Percentiles rank a stretch among this genome's conserved stretches.
Conservation (phyloP, 1,284 basidiomycete genomes). For the Cryptococcus deneoformans region DNA sequence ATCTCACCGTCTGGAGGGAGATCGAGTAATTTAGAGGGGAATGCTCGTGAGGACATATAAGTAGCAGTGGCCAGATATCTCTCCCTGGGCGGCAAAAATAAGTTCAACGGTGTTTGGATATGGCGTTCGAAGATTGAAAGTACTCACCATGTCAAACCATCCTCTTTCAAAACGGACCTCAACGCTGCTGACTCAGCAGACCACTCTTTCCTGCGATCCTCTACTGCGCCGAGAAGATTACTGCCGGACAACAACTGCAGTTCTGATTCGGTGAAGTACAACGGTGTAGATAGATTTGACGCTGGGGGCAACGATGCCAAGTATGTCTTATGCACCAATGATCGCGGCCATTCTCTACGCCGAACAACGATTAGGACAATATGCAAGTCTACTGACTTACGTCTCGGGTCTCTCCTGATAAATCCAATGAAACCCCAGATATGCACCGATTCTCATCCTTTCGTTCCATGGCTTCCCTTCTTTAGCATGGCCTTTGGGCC, state of each 20-base stretch:
- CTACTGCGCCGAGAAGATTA: conserved; percentile 70
- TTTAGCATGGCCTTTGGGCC: conserved; percentile 20
- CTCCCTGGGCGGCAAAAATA: conserved; percentile 33
- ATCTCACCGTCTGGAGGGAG: conserved; percentile 36
- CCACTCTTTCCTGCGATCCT: conserved; percentile 63
- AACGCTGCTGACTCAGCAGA: conserved; percentile 57
- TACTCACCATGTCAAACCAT: conserved; percentile 63
- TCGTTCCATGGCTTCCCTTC: conserved; percentile 57
- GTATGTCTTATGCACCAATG: conserved; percentile 58
- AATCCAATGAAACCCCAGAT: conserved; percentile 71
- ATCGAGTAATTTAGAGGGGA: conserved; percentile 53
- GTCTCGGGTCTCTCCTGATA: conserved; percentile 8
- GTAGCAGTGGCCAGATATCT: conserved; percentile 67
- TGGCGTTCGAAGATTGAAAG: background rate
- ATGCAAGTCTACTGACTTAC: background rate
- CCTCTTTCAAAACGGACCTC: conserved; percentile 52
- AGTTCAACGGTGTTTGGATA: background rate
- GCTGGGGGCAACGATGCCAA: conserved; percentile 61
- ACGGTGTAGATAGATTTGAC: conserved; percentile 54
- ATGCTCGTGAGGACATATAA: conserved; percentile 79
- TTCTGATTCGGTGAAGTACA: conserved; percentile 68
- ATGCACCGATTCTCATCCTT: conserved; percentile 67
- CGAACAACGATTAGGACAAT: background rate
- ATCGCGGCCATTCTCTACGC: conserved; percentile 18
- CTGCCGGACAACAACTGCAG: conserved; percentile 65